These are phyloP conservation scores for Apophysomyces variabilis DNA, from an alignment of 371 early-diverging fungal genomes.

Conservation along the genomic window DNA sequence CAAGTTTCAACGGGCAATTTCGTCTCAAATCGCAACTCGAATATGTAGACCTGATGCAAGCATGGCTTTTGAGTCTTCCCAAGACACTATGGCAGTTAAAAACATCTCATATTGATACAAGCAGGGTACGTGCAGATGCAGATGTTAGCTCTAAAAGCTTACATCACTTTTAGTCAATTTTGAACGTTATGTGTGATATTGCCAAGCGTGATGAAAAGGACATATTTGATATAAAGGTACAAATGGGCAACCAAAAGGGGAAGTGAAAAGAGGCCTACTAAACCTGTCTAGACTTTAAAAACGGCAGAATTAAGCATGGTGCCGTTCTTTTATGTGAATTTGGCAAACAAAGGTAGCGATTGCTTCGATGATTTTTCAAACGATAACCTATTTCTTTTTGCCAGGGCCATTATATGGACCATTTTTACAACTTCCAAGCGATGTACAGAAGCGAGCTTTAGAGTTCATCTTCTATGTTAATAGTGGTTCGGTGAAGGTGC, in stretches of 20 bases:
- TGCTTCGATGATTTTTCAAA: not conserved
- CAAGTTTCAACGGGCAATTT: conserved; percentile 48
- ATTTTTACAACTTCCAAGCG: conserved; percentile 44
- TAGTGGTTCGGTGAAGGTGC: conserved; percentile 34
- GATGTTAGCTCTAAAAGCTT: conserved; percentile 21
- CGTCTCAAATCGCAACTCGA: conserved; percentile 21
- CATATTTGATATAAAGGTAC: conserved; percentile 34
- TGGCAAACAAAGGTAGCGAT: conserved; percentile 34
- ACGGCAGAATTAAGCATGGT: conserved; percentile 47
- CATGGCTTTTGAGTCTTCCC: conserved; percentile 56
- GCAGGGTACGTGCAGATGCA: conserved; percentile 36
- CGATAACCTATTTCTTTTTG: too few species aligned
- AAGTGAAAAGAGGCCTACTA: not conserved
- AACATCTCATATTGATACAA: conserved; percentile 50
- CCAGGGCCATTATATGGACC: conserved; percentile 52
- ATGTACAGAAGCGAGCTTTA: conserved; percentile 52
- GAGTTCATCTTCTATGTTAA: conserved; percentile 53
- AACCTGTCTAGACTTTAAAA: conserved; percentile 29
- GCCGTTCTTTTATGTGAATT: conserved; percentile 53
- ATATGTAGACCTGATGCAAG: conserved; percentile 26
- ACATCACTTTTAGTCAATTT: conserved; percentile 23
- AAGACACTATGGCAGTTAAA: conserved; percentile 62
- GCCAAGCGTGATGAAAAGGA: conserved; percentile 35
- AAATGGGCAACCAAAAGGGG: not conserved
- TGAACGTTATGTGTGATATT: conserved; percentile 40